Evolutionary conservation across 768 basidiomycete genomes (phyloP), one percentile per base, ranked within the genome.

Genomic region (Trametes cinnabarina): DNA sequence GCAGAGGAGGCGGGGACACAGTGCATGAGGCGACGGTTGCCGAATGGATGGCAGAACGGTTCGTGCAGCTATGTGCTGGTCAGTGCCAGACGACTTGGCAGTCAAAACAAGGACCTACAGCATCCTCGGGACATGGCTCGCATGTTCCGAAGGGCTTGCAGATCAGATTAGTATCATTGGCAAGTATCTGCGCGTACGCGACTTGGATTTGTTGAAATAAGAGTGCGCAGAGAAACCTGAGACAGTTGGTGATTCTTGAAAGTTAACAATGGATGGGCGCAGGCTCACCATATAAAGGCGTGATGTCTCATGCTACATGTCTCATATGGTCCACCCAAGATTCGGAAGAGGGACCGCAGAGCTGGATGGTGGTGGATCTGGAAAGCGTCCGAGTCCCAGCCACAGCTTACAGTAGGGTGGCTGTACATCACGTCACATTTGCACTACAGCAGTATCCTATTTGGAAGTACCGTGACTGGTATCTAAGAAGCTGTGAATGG

Each of bases 21-120:
- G 69, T 94, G 94, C 77, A 95, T 80, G 39, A 94, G 80, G 19
- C 91, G 85, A 22, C 95, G 85, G 73, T 95, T 95, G 50, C 95
- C 95, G 68, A 94, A 96, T n/a, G 95, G 94, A 68, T 91, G 86
- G 73, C 94, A 98, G 72, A 90, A 96, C 2, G 94, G 94, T 75
- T 94, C 84, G 65, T 86, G 76, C 32, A 91, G 76, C 93, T 95
- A 62, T 9, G 39, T 9, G 2, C 44, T 14, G n/a, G 40, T 47
- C 19, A 39, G 10, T 15, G n/a, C 19, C 19, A 28, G 32, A 11
- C 34, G 19, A 5, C 9, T 4, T n/a, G n/a, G n/a, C n/a, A 22
- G 22, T n/a, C 9, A 22, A 8, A 22, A n/a, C 4, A 53, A 37
- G 40, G n/a, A 76, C 82, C 51, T 65, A 89, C 87, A 17, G 79